These are phyloP conservation scores for Madurella mycetomatis DNA, from an alignment of 2,329 filamentous ascomycete species.

Conservation along the genomic window DNA sequence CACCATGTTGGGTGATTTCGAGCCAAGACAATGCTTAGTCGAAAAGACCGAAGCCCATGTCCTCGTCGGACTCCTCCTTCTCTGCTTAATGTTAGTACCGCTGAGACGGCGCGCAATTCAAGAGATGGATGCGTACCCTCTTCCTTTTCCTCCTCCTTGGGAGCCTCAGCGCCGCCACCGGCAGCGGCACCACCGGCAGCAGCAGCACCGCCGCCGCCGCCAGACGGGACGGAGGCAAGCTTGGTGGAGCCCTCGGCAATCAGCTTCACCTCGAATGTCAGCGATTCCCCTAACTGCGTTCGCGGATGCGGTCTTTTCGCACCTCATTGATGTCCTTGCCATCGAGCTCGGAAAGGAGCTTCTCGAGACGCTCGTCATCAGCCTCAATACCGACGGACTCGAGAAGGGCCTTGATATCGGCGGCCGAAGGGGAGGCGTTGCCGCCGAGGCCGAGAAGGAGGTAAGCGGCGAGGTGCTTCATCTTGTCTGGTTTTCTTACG, in stretches of 20 bases:
- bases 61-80: conserved; percentile 69
- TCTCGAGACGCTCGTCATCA: conserved; percentile 78
- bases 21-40: conserved; percentile 49
- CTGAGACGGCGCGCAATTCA: background rate
- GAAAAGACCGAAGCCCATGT: conserved; percentile 74
- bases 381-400: conserved; percentile 92
- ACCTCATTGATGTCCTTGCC: conserved; percentile 94
- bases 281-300: background rate
- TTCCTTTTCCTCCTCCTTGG: conserved; percentile 63
- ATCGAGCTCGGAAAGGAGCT: conserved; percentile 84
- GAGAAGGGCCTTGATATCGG: conserved; percentile 84
- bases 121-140: conserved; percentile 62
- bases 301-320: conserved; percentile 33
- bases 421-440: conserved; percentile 81
- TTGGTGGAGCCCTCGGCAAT: conserved; percentile 86
- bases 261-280: conserved; percentile 54
- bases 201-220: conserved; percentile 71
- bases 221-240: conserved; percentile 95
- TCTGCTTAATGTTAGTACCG: conserved; percentile 38
- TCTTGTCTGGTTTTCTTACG: conserved; percentile 55
- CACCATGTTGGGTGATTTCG: conserved; percentile 1
- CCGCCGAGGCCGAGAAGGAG: conserved; percentile 93
- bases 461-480: conserved; percentile 99
- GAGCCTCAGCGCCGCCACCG: conserved; percentile 61
- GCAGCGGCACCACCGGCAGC: conserved; percentile 62